Evolutionary conservation across 306 rosid genomes (phyloP).

Genomic region (Trichosanthes truncata): DNA sequence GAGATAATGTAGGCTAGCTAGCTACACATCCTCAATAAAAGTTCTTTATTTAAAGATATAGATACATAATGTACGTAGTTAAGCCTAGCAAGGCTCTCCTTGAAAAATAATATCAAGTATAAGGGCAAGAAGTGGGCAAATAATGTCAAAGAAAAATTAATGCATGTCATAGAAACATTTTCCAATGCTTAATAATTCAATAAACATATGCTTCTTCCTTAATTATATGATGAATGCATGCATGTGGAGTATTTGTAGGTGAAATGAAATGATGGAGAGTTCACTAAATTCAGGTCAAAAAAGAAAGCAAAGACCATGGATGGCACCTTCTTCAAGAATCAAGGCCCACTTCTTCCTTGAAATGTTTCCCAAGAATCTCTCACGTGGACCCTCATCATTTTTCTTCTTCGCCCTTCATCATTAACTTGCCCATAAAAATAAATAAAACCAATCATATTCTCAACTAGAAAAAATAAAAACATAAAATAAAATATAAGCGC

Average conservation of each 20-base stretch:
- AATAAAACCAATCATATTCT: neutral
- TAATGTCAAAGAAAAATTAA: neutral
- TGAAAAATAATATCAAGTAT: neutral
- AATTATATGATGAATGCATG: neutral
- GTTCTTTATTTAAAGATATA: neutral
- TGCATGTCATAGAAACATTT: neutral
- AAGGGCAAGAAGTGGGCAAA: neutral
- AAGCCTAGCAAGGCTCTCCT: neutral
- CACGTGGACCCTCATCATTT: slow-evolving; percentile 3
- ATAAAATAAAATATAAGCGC: neutral
- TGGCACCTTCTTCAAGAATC: neutral
- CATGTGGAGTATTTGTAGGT: neutral
- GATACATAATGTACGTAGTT: neutral
- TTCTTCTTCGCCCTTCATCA: neutral
- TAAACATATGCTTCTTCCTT: neutral
- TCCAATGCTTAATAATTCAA: neutral
- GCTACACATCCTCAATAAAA: neutral
- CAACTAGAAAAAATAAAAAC: neutral
- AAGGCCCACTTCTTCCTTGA: neutral
- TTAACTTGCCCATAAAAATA: neutral
- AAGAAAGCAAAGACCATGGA: neutral
- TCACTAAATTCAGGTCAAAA: neutral
- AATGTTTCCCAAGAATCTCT: slow-evolving; percentile 6
- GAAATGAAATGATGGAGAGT: neutral
- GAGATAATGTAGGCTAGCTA: neutral